Evolutionary conservation across 2,329 filamentous ascomycete species (phyloP).

Genomic region (Rugonectria rugulosa): DNA sequence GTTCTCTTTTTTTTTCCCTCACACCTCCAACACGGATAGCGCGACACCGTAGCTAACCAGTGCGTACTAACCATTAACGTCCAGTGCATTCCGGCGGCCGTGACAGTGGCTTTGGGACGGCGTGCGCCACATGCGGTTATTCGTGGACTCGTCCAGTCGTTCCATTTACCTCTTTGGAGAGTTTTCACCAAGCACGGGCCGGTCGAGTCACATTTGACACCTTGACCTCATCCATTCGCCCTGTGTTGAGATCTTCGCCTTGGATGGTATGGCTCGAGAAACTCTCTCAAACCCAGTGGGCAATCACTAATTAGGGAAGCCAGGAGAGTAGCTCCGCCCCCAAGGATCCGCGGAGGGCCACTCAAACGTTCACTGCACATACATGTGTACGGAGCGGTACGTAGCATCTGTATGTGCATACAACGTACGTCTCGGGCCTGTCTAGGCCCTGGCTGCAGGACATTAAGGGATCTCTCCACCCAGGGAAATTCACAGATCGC

Average conservation of each 20-base stretch:
- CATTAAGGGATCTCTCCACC: slow-evolving; percentile 37
- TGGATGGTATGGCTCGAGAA: background rate
- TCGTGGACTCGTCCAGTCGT: slow-evolving; percentile 8
- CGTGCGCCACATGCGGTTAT: slow-evolving; percentile 14
- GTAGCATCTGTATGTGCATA: too few relatives aligned
- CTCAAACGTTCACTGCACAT: too few relatives aligned
- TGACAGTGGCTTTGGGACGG: slow-evolving; percentile 14
- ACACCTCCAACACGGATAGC: slow-evolving; percentile 13
- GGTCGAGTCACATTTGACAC: slow-evolving; percentile 2
- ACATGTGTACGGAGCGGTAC: too few relatives aligned
- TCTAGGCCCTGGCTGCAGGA: slow-evolving; percentile 32
- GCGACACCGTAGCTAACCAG: slow-evolving; percentile 3
- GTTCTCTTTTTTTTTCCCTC: slow-evolving; percentile 7
- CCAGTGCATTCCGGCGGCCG: background rate
- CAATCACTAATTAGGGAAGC: too few relatives aligned
- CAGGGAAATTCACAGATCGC: slow-evolving; percentile 35
- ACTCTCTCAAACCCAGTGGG: too few relatives aligned
- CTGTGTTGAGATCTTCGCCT: background rate
- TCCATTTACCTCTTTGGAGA: background rate
- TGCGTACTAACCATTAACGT: background rate
- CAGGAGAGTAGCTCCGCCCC: background rate
- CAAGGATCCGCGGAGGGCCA: slow-evolving; percentile 16
- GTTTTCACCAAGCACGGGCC: slow-evolving; percentile 17
- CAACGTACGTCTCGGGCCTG: slow-evolving; percentile 13
- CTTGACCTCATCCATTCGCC: background rate